These are phyloP conservation scores for Scutellaria minor DNA, from an alignment of 257 asterid species.

Conservation along the genomic window DNA sequence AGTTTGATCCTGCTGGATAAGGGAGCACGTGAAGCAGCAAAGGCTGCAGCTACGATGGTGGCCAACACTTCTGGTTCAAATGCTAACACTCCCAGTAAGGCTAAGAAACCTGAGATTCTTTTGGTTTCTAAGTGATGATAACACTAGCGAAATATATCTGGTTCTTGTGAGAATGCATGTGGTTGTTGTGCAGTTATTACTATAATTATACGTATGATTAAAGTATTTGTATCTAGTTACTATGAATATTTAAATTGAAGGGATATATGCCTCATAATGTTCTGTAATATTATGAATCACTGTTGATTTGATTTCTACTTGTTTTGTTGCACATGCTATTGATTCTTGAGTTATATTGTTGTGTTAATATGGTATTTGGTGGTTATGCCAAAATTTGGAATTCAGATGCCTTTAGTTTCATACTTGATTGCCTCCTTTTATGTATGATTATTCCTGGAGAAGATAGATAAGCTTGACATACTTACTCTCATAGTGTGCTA, in stretches of 20 bases:
- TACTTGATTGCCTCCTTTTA: slow-evolving; percentile 18
- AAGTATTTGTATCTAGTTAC: slow-evolving; percentile 37
- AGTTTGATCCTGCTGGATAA: slow-evolving; percentile 88
- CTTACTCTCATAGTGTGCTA: background rate
- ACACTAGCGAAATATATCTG: slow-evolving; percentile 28
- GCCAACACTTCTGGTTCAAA: slow-evolving; percentile 60
- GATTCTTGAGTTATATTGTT: slow-evolving; percentile 28
- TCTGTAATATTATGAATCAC: slow-evolving; percentile 33
- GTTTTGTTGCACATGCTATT: slow-evolving; percentile 23
- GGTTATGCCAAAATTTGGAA: background rate
- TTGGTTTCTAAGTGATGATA: slow-evolving; percentile 83
- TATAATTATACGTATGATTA: slow-evolving; percentile 31
- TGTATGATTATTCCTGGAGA: background rate
- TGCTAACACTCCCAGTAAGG: slow-evolving; percentile 92
- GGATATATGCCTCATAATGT: slow-evolving; percentile 30
- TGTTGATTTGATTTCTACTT: slow-evolving; percentile 25
- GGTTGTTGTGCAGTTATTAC: slow-evolving; percentile 41
- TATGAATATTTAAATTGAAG: slow-evolving; percentile 38
- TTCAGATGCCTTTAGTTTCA: slow-evolving; percentile 11
- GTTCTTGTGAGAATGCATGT: slow-evolving; percentile 39
- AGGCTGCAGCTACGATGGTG: slow-evolving; percentile 47
- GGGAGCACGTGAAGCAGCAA: slow-evolving; percentile 73
- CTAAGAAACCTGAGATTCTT: slow-evolving; percentile 92
- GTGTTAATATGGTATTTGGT: slow-evolving; percentile 5
- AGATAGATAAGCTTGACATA: background rate